Base-by-base conservation (phyloP, 2,329 filamentous ascomycete genomes). In the Trematosphaeria pertusa region DNA sequence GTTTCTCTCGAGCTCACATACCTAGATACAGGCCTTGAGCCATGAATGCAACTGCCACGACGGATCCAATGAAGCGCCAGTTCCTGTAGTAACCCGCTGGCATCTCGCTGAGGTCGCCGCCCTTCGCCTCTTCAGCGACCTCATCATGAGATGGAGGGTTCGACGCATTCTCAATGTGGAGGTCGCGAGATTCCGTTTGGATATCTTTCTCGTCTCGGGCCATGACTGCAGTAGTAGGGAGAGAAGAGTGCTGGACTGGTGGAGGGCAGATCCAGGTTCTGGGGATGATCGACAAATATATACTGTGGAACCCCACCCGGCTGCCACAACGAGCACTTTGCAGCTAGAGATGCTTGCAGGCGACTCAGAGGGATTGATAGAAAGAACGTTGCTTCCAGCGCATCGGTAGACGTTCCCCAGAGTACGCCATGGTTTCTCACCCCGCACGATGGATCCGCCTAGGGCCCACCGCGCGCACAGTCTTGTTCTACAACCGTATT, bases 1-100 rank as follows among this genome's bases (percentile, higher is more conserved):
- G 19, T 21, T 15, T 11, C 26, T 7, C 11, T 21, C 3, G 14
- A 4, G 17, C 20, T 12, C 18, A 39, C 42, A 10, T 31, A 58
- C 50, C 52, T 10, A 56, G 24, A 42, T 59, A 59, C 2, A 59
- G 41, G 7, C 52, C 50, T 24, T 59, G 50, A 17, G 49, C 50
- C 53, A 56, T 56, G 43, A 56, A 56, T 1, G 37, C 36, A 7
- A 55, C 52, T 24, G 52, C 54, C 19, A 28, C 37, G 11, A 58
- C 33, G 10, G 52, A 48, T 28, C 54, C 54, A 12, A 58, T 44
- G 35, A 58, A 58, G 5, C 52, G 36, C 52, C 52, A 58, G 44
- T 49, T 54, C 15, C 46, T 39, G 26, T 55, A 58, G 21, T 58
- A 58, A 7, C 47, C 50, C 26, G 43, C 26, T 3, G 54, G 54